These are phyloP conservation scores for Aristolochia californica DNA, from an alignment of 164 flowering plant genomes.

Conservation along the genomic window DNA sequence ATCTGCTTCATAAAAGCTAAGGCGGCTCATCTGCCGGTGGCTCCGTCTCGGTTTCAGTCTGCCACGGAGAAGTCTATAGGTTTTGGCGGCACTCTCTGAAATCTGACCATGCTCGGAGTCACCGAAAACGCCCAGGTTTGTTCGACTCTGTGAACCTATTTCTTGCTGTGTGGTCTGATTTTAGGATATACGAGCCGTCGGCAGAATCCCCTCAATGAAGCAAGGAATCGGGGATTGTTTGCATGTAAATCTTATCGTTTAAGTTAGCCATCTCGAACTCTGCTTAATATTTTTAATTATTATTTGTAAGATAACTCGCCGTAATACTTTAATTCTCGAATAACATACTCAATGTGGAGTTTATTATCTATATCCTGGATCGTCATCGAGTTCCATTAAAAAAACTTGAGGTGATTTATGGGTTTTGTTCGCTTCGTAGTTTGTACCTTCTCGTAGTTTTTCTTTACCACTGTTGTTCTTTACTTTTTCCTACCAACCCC, in stretches of 20 bases:
- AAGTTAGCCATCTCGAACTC: background rate
- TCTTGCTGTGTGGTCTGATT: too few relatives aligned
- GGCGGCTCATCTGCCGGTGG: too few relatives aligned
- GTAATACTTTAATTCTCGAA: background rate
- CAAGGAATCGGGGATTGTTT: background rate
- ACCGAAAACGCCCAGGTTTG: too few relatives aligned
- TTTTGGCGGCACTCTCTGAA: too few relatives aligned
- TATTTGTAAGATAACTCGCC: background rate
- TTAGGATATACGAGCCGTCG: too few relatives aligned
- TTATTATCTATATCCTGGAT: slow-evolving; percentile 3
- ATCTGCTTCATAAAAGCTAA: too few relatives aligned
- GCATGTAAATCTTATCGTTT: background rate
- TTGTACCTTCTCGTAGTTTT: background rate
- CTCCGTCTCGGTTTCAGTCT: too few relatives aligned
- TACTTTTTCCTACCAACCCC: slow-evolving; percentile 3
- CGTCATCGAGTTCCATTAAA: slow-evolving; percentile 7
- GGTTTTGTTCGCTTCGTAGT: background rate
- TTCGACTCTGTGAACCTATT: too few relatives aligned
- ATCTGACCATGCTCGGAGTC: too few relatives aligned
- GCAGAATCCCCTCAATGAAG: background rate
- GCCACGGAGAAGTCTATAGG: too few relatives aligned
- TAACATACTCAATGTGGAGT: background rate
- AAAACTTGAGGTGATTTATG: background rate
- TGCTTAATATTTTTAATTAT: background rate
- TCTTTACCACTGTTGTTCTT: background rate